Base-by-base conservation (phyloP, 2,329 filamentous ascomycete genomes). In the Aulographum hederae region DNA sequence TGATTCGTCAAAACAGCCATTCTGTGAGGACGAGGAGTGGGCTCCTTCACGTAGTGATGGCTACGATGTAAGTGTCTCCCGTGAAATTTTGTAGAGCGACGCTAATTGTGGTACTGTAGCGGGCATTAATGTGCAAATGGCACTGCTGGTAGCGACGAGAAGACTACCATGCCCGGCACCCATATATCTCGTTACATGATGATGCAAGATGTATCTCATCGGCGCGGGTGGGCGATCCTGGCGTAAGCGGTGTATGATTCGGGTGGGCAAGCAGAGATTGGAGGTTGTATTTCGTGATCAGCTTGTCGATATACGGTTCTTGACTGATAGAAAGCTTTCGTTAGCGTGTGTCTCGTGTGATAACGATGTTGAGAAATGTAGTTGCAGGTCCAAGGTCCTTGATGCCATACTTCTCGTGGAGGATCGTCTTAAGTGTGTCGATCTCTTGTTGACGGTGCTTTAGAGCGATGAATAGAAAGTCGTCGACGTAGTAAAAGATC, bases 281-380 rank as follows among this genome's bases (percentile, higher is more conserved):
- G 21, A 30, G 33, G 10, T 31, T 20, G 15, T 30, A 36, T 25
- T 37, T 37, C 13, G 21, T 25, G 21, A 10, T 10, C 13, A 25
- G 10, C 13, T 13, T 25, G 16, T 26, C 30, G 30, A 36, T 33
- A 18, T 36, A 36, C 16, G 26, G 13, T 18, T 36, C 18, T 31
- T 36, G 18, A 20, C 32, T 30, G 15, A 36, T 33, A 26, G 13
- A 36, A 17, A 34, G 34, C 34, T 36, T 36, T 23, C 31, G 30
- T n/a, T 26, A 26, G 30, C 26, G 30, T 6, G 28, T 30, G 18
- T 36, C 27, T 11, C 32, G 18, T 13, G 30, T 26, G 20, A 36
- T 36, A 4, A 26, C 19, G 18, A 36, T 36, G 18, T 34, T 34
- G 10, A 36, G 32, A 19, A 36, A 36, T 25, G 31, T 34, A 27